Evolutionary conservation across 768 basidiomycete species (phyloP), one percentile per base, ranked within the genome.

Genomic region (Auricularia heimuer): DNA sequence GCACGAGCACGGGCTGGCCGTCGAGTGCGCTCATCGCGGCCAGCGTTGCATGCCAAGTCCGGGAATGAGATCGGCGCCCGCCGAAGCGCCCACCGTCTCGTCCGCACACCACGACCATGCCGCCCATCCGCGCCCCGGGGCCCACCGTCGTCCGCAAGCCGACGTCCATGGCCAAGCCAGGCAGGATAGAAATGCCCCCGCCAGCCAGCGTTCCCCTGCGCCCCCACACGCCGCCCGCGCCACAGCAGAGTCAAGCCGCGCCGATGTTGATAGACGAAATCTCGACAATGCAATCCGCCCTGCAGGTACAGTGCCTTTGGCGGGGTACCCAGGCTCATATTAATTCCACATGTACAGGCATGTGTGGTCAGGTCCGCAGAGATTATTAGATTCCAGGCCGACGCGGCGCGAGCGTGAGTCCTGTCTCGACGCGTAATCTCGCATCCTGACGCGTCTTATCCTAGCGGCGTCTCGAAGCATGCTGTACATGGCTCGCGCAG

Each of bases 321-420:
- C 0, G 11, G 42, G 16, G 44, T 8, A 60, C 54, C 7, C 12
- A n/a, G 16, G 3, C 47, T 12, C 51, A 67, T 21, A 71, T 36
- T 24, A 37, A 54, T 21, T 63, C 62, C 24, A 34, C 18, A 35
- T 37, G 44, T 65, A 21, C 63, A 80, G 88, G 84, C 83, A 69
- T 83, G 85, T n/a, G 81, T 85, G 4, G 75, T 89, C 3, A 89
- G 85, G 73, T 86, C 88, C 1, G 88, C 83, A 4, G 84, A 90
- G 70, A 79, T 92, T 16, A 87, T 89, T 68, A 76, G 79, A 7
- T 91, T 89, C 71, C 86, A 89, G 70, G 78, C 82, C 0, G 86
- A 90, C 67, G 77, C 84, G 54, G 80, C 78, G 67, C 83, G 79
- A 76, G 77, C 90, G 90, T 90, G 70, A 67, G 85, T 54, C 45